phyloP scores from a whole-genome alignment of 495 filamentous ascomycete species.

The Xanthoparmelia taractica region DNA sequence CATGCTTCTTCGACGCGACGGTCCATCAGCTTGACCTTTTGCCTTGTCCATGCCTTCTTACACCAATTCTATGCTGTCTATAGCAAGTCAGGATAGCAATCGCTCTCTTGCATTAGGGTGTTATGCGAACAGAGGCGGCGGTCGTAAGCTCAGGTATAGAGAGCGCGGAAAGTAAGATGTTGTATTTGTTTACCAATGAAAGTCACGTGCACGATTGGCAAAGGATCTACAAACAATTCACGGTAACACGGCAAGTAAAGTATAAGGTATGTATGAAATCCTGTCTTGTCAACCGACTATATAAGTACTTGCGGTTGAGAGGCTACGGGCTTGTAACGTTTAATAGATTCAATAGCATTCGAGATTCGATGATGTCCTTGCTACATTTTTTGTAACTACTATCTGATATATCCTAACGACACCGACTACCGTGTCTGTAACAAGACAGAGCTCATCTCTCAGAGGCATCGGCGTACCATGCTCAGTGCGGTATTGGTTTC shows the following conservation, averaged over 20 bases:
- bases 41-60: background rate
- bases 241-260: background rate
- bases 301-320: too few relatives aligned
- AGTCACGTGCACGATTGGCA: background rate
- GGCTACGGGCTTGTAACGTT: too few relatives aligned
- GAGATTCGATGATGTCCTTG: background rate
- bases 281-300: too few relatives aligned
- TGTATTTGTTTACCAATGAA: background rate
- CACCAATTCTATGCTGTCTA: background rate
- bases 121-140: background rate
- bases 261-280: too few relatives aligned
- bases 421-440: background rate
- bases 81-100: background rate
- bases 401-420: background rate
- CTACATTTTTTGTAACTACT: too few relatives aligned
- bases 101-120: background rate
- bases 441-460: background rate
- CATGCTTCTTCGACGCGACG: constrained; percentile 16
- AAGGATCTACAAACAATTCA: background rate
- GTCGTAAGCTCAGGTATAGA: background rate
- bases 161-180: background rate
- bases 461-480: background rate
- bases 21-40: background rate
- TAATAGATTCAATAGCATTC: background rate
- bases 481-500: background rate